phyloP scores from a whole-genome alignment of 2,329 filamentous ascomycete genomes.

The Fusarium illudens region DNA sequence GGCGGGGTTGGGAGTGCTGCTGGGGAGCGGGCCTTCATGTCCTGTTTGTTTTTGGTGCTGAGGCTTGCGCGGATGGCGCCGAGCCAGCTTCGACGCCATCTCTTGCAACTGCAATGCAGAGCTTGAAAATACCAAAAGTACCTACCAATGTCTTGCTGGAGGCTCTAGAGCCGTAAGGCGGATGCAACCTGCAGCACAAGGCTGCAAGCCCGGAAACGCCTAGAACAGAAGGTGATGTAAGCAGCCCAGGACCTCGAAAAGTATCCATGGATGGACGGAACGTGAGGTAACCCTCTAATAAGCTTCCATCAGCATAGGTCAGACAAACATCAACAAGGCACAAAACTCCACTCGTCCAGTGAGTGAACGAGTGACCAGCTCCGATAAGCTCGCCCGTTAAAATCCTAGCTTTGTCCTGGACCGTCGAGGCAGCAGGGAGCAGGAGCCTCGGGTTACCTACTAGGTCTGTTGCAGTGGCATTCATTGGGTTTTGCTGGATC shows the following conservation, averaged over 20 bases:
- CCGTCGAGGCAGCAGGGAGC: neutral
- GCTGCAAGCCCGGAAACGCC: neutral
- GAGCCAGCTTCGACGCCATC: conserved; percentile 16
- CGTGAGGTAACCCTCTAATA: neutral
- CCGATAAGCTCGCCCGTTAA: conserved; percentile 7
- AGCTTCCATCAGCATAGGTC: conserved; percentile 10
- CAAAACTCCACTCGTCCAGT: neutral
- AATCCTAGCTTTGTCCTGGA: neutral
- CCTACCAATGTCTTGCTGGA: neutral
- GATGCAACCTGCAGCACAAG: conserved; percentile 4
- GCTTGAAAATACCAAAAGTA: conserved; percentile 14
- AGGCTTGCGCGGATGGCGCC: conserved; percentile 21
- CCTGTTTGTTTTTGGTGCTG: neutral
- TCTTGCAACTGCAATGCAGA: conserved; percentile 1
- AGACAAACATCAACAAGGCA: conserved; percentile 12
- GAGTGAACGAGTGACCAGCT: too few species aligned
- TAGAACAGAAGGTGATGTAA: conserved; percentile 31
- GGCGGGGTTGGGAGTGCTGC: conserved; percentile 5
- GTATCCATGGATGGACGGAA: neutral
- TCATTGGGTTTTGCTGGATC: neutral
- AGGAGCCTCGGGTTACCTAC: conserved; percentile 6
- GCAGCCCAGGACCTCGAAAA: conserved; percentile 1
- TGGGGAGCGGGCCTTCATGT: neutral
- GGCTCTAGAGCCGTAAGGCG: conserved; percentile 4
- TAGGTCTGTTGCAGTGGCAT: neutral